phyloP scores from a whole-genome alignment of 495 filamentous ascomycete species.

The Penicillium crystallinum region DNA sequence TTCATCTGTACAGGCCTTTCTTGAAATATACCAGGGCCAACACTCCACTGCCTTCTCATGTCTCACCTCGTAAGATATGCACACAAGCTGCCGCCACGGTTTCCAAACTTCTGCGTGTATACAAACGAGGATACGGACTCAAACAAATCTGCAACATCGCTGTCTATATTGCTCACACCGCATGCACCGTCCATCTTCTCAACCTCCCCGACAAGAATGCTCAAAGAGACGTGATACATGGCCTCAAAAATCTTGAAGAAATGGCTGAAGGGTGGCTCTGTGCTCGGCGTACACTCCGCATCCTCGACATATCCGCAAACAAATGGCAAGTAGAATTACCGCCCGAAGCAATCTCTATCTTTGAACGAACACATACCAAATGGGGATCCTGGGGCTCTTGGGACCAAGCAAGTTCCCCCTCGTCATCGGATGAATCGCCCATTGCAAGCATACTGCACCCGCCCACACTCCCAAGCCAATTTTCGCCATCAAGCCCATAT shows the following conservation, averaged over 20 bases:
- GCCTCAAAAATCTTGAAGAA: conserved; percentile 89
- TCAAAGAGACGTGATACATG: conserved; percentile 80
- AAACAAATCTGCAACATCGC: conserved; percentile 92
- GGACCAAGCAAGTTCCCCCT: conserved; percentile 37
- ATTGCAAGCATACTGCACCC: conserved; percentile 9
- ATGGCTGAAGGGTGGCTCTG: conserved; percentile 94
- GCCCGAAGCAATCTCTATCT: conserved; percentile 68
- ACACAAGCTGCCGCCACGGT: conserved; percentile 82
- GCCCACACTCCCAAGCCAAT: conserved; percentile 14
- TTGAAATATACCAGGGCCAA: conserved; percentile 77
- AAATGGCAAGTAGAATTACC: conserved; percentile 88
- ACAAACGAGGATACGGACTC: conserved; percentile 86
- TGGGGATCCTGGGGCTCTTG: conserved; percentile 48
- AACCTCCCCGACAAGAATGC: conserved; percentile 89
- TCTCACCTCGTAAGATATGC: conserved; percentile 87
- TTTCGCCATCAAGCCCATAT: conserved; percentile 13
- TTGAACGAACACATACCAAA: conserved; percentile 59
- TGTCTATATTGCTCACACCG: conserved; percentile 90
- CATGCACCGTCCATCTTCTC: conserved; percentile 90
- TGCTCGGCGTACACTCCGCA: conserved; percentile 76
- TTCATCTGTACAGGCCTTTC: conserved; percentile 95
- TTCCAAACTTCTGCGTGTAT: conserved; percentile 85
- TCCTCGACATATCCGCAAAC: conserved; percentile 75
- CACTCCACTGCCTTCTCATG: conserved; percentile 79
- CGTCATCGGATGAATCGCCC: conserved; percentile 29